Evolutionary conservation across 23 red algal species (phyloP), one percentile per base, ranked within the genome.

Genomic region (Gracilaria gracilis): DNA sequence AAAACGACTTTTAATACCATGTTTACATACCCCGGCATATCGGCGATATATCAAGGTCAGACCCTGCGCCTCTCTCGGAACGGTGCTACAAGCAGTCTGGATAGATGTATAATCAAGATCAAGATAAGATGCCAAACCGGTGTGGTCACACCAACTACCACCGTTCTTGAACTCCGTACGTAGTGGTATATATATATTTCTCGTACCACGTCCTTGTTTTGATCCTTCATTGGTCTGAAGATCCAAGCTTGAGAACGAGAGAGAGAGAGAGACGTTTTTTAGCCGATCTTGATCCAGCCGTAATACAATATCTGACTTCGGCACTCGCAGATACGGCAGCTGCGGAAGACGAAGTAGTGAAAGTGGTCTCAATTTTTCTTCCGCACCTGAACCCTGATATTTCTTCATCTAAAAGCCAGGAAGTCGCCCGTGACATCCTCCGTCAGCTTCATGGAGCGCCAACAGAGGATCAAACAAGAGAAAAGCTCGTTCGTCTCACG

Each of bases 341-440:
- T 28, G 62, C 73, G 12, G 88, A 95, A 42, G 85, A 95, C 40
- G 93, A 95, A 23, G 64, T 89, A 23, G 88, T 95, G 28, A 44
- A 66, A 16, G 53, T 85, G 16, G 74, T 91, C 20, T 50, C 74
- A 24, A 72, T 75, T 7, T 95, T 95, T 74, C 75, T 95, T 12
- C 80, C 86, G 31, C 67, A 91, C 20, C 25, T 95, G 27, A 50
- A 57, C 33, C 37, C 86, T 20, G 29, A 49, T 24, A 74, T 80
- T 31, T 36, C 67, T 38, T 35, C 27, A 23, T 44, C 34, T 8
- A 25, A 84, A 36, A 74, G 78, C 34, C 31, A 35, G 23, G 38
- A 76, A 29, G 37, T 83, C n/a, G 93, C 93, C 12, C 87, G 55
- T 3, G 42, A 51, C 53, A 67, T 95, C 50, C 93, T 77, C 47